Base-by-base conservation (phyloP, 352 stramenopile genomes). In the Phytophthora brassicae region DNA sequence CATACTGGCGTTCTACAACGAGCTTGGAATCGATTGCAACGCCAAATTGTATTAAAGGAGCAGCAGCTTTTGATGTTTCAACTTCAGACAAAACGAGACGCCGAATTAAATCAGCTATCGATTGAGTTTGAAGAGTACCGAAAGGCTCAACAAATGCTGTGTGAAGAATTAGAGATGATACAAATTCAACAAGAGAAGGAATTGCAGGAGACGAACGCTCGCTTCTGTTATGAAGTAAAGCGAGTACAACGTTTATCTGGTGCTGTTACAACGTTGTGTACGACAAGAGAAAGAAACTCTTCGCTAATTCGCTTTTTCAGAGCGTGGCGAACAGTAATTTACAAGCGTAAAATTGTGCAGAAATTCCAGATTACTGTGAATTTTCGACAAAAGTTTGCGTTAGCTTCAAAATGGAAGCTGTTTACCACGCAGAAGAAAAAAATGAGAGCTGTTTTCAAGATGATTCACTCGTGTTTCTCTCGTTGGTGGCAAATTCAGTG, bases 11-110 rank as follows among this genome's bases (percentile, higher is more conserved):
- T 57, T 6, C 16, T 79, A 53, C 62, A 64, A 28, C 33, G 31
- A 3, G 56, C 60, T 0, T 78, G 65, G 65, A 62, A n/a, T 20
- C 56, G 50, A 28, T 80, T 65, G 74, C 68, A 77, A 41, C 66
- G 54, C 4, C 68, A 76, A 28, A 64, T 70, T 14, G 49, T 70
- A 4, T 17, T 76, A 16, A 70, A 62, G 31, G 48, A 66, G 17
- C 68, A 75, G 4, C 53, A 75, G 22, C 11, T 62, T 22, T 35
- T 70, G 28, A 58, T 73, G n/a, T 23, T 55, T 17, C 50, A 39
- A 19, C 19, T 70, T 16, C 48, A 60, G 11, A 19, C 39, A 47
- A 31, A 73, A 26, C 29, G 54, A 29, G 38, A 57, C 6, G 19
- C 24, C 12, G 47, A 59, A 31, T 12, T 73, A 11, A 51, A 66